phyloP scores from a whole-genome alignment of 75 land plant genomes.

The Adiantum capillusveneris region DNA sequence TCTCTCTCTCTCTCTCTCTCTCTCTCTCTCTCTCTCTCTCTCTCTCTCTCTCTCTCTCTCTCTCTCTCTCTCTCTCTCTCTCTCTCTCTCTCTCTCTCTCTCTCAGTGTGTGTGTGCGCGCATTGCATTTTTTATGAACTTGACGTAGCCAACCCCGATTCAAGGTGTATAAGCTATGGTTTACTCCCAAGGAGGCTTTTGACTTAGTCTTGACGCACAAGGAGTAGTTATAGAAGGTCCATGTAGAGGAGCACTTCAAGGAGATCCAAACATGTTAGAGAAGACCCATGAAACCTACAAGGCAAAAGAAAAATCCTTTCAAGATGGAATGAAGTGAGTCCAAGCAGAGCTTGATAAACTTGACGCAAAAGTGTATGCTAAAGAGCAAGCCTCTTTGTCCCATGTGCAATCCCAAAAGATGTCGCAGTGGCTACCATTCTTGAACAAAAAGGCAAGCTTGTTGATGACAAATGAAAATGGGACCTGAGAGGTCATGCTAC shows the following conservation, averaged over 20 bases:
- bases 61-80: no score
- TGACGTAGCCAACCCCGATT: no score
- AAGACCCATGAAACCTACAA: constrained; percentile 26
- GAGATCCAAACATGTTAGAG: constrained; percentile 26
- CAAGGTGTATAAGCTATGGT: no score
- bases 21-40: no score
- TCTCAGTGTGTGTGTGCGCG: no score
- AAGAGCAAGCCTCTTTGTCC: constrained; percentile 34
- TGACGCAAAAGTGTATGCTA: constrained; percentile 32
- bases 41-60: no score
- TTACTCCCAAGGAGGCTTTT: no score
- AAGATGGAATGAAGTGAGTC: constrained; percentile 11
- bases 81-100: no score
- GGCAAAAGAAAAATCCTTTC: constrained; percentile 27
- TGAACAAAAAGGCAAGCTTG: constrained; percentile 14
- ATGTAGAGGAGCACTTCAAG: constrained; percentile 37
- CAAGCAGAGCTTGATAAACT: constrained; percentile 16
- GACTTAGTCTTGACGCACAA: background rate
- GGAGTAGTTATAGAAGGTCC: constrained; percentile 31
- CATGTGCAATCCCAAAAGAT: constrained; percentile 38
- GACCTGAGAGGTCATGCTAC: no score
- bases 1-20: no score
- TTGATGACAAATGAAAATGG: no score
- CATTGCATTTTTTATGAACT: no score
- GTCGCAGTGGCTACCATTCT: constrained; percentile 33